phyloP scores from a whole-genome alignment of 2,329 filamentous ascomycete species.

The Paecilomyces formosus region DNA sequence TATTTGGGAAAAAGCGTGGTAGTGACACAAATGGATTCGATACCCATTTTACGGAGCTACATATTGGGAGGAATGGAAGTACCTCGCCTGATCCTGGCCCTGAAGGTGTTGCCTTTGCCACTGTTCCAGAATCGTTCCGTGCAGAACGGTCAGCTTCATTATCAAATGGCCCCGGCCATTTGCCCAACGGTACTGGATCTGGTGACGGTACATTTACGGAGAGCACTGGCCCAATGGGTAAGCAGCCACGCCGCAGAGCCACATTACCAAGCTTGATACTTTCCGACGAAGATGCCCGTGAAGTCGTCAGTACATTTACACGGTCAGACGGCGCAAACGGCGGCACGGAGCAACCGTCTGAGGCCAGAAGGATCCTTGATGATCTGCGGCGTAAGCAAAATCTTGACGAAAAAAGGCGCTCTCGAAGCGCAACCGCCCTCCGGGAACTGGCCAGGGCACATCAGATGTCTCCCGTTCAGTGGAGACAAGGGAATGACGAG shows the following conservation, averaged over 20 bases:
- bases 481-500: slow-evolving; percentile 35
- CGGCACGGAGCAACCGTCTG: slow-evolving; percentile 4
- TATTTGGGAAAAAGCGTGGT: slow-evolving; percentile 31
- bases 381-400: slow-evolving; percentile 12
- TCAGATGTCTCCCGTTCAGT: slow-evolving; percentile 33
- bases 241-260: slow-evolving; percentile 27
- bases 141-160: slow-evolving; percentile 4
- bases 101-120: slow-evolving; percentile 14
- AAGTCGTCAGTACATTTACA: slow-evolving; percentile 10
- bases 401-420: slow-evolving; percentile 33
- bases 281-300: slow-evolving; percentile 31
- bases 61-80: background rate
- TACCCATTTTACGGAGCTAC: background rate
- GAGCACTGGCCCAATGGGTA: slow-evolving; percentile 2
- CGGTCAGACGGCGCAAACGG: slow-evolving; percentile 3
- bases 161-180: background rate
- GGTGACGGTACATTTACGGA: slow-evolving; percentile 8
- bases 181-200: slow-evolving; percentile 4
- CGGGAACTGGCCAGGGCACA: slow-evolving; percentile 26
- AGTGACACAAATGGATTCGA: background rate
- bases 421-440: slow-evolving; percentile 37
- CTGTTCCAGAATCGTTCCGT: slow-evolving; percentile 16
- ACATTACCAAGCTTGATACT: slow-evolving; percentile 39
- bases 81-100: background rate
- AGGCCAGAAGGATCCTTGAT: slow-evolving; percentile 11